Base-by-base conservation (phyloP, 345 rosid genomes). In the Noccaea bulbosa region DNA sequence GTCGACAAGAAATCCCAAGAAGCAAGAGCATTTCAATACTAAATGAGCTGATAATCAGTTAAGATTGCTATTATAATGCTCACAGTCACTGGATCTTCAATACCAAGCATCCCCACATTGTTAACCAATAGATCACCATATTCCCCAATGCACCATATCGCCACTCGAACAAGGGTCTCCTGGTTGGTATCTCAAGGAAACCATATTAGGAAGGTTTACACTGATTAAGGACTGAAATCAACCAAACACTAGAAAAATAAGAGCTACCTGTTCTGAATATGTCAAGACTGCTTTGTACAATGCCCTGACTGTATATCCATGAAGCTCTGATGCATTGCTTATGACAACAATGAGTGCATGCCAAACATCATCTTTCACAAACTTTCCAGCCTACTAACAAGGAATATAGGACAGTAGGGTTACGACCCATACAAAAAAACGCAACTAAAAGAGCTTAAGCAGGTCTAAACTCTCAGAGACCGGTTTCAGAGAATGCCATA, bases 91-190 rank as follows among this genome's bases (percentile, higher is more conserved):
- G 98, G 91, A 76, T 95, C 93, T 81, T 95, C 99, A 41, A 82
- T 65, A 77, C 85, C 79, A 79, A 95, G 93, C 90, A 92, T 80
- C 72, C 99, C 98, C 22, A 69, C 84, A 83, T 85, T 92, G 66
- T 90, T 88, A 51, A 92, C 90, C 87, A 95, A 78, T 81, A 95
- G 59, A 79, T 95, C 99, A 69, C 98, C 99, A 73, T 91, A 95
- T 82, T 95, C 99, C 71, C 99, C 99, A 55, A 95, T 81, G 84
- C 98, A 95, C 99, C 99, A 95, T 58, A 90, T 85, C 32, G 99
- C 98, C 71, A 90, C 97, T 67, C 92, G 93, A 78, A 87, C 92
- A 79, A 95, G 97, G 72, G 81, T 83, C 87, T 92, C 98, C 99
- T 92, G 83, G 63, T 61, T 65, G 46, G 69, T 79, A 57, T 16